Percentiles rank a stretch among this genome's conserved stretches.
Conservation (phyloP, 345 rosid genomes). For the Aegle marmelos region DNA sequence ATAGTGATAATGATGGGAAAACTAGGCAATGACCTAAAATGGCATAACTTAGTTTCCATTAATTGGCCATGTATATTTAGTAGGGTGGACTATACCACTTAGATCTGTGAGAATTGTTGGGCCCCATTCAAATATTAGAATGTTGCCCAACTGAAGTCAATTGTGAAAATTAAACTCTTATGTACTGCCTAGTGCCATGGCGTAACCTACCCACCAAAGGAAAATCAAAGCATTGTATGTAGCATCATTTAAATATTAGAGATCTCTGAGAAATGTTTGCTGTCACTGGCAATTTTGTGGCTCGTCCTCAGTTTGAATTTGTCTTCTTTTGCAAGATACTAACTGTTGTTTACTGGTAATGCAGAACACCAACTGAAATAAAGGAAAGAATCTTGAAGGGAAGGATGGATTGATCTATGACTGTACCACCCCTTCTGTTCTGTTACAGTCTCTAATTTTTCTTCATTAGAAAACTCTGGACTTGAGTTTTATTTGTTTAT, state of each 20-base stretch:
- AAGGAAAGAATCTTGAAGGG: slow-evolving; percentile 89
- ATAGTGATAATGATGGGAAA: not conserved
- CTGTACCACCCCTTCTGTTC: not conserved
- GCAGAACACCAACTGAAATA: slow-evolving; percentile 86
- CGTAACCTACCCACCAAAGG: not conserved
- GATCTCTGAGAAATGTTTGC: not conserved
- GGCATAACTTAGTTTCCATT: not conserved
- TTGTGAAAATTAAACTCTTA: not conserved
- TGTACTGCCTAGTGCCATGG: not conserved
- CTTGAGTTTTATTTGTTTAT: not conserved
- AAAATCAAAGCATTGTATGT: not conserved
- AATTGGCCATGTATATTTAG: not conserved
- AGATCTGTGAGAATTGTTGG: not conserved
- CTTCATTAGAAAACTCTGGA: not conserved
- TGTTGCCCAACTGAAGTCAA: not conserved
- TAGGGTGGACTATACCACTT: too few species aligned
- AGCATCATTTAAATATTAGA: not conserved
- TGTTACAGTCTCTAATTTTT: not conserved
- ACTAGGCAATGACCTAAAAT: not conserved
- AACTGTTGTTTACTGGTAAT: slow-evolving; percentile 9
- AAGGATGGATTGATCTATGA: slow-evolving; percentile 74
- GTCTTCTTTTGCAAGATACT: not conserved
- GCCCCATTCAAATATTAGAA: not conserved
- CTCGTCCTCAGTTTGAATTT: not conserved
- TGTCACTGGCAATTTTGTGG: not conserved